Evolutionary conservation across 1,139 yeast species (phyloP).

Genomic region (Pneumocystis sp.): DNA sequence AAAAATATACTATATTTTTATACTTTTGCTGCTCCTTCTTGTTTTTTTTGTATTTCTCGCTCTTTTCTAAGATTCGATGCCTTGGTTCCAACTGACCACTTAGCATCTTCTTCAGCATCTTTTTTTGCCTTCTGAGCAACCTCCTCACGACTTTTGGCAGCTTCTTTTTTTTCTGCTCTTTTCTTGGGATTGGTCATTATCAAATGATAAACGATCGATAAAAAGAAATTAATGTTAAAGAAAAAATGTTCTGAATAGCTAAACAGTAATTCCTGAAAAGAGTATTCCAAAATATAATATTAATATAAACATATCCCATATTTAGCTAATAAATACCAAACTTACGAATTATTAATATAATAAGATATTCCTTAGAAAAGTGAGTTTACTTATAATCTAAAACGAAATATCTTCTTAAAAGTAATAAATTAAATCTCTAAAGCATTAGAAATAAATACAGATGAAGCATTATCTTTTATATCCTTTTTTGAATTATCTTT

Average conservation of each 20-base stretch:
- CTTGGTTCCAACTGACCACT: slow-evolving; percentile 64
- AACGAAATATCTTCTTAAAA: background rate
- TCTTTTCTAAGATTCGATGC: slow-evolving; percentile 28
- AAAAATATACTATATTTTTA: background rate
- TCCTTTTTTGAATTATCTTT: no score
- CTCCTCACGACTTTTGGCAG: slow-evolving; percentile 30
- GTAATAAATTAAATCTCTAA: background rate
- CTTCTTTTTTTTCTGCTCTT: slow-evolving; percentile 10
- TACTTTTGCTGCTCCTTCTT: slow-evolving; percentile 3
- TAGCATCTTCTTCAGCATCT: slow-evolving; percentile 47
- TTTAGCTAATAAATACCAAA: no score
- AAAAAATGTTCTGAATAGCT: background rate
- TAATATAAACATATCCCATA: background rate
- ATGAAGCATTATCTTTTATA: no score
- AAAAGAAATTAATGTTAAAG: background rate
- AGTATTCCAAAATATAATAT: background rate
- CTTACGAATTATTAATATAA: background rate
- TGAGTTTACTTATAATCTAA: background rate
- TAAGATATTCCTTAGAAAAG: background rate
- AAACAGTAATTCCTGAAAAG: background rate
- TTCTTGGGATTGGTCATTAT: slow-evolving; percentile 10
- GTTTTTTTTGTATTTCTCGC: slow-evolving; percentile 4
- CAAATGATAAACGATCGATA: background rate
- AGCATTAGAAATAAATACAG: background rate
- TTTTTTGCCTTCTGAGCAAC: slow-evolving; percentile 59